Evolutionary conservation across 176 grass and related monocot species (phyloP).

Genomic region (Rhipidocladum racemiflorum): DNA sequence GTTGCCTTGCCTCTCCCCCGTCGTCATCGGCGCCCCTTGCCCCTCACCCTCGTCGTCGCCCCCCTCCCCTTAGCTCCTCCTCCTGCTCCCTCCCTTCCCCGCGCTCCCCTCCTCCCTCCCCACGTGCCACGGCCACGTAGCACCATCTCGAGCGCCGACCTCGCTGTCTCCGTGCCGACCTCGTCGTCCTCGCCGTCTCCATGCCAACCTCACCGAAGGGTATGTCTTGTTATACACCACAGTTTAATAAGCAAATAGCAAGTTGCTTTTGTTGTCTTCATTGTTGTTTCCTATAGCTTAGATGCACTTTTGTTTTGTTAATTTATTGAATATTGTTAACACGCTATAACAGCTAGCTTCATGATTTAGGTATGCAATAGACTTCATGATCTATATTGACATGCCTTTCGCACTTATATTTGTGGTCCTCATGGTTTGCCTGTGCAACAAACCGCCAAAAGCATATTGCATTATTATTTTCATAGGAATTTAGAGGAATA

Average conservation of each 20-base stretch:
- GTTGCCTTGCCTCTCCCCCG: no score
- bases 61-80: no score
- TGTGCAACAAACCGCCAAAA: not conserved
- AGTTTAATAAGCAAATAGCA: not conserved
- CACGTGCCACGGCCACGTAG: no score
- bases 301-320: not conserved
- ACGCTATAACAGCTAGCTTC: not conserved
- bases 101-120: no score
- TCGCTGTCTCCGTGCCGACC: no score
- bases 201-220: conserved; percentile 54
- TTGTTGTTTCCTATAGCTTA: conserved; percentile 2
- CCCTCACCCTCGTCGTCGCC: no score
- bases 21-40: no score
- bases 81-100: no score
- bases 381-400: not conserved
- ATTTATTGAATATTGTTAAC: conserved; percentile 1
- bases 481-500: not conserved
- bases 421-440: conserved; percentile 12
- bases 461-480: not conserved
- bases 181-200: no score
- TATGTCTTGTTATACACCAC: conserved; percentile 47
- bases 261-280: not conserved
- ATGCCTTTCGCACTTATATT: not conserved
- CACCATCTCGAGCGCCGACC: no score
- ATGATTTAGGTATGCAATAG: not conserved